phyloP scores from a whole-genome alignment of 2,329 filamentous ascomycete species.

The Pyrenophora tritici-repentis region DNA sequence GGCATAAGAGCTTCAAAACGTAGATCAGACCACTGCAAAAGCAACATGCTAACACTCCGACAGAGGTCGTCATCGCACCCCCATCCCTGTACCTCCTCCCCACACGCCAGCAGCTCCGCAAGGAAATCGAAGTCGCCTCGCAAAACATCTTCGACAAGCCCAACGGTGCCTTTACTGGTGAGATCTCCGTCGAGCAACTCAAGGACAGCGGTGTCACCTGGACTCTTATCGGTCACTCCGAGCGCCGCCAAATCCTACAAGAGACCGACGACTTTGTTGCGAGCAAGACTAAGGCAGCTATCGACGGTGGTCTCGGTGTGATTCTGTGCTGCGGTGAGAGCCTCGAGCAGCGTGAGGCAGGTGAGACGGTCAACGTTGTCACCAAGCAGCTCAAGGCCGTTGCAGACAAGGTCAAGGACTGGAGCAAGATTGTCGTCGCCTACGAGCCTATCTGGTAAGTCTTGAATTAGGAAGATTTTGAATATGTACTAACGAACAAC shows the following conservation, averaged over 20 bases:
- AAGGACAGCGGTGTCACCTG: slow-evolving; percentile 87
- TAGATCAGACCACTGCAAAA: slow-evolving; percentile 5
- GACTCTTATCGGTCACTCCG: slow-evolving; percentile 92
- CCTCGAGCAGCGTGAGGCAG: slow-evolving; percentile 85
- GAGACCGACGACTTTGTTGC: slow-evolving; percentile 85
- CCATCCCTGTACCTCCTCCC: slow-evolving; percentile 89
- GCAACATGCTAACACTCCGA: slow-evolving; percentile 10
- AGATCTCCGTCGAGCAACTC: slow-evolving; percentile 91
- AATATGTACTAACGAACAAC: slow-evolving; percentile 19
- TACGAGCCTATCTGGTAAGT: slow-evolving; percentile 97
- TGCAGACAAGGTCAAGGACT: slow-evolving; percentile 78
- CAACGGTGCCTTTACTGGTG: slow-evolving; percentile 94
- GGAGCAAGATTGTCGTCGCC: slow-evolving; percentile 92
- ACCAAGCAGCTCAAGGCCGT: slow-evolving; percentile 85
- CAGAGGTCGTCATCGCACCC: slow-evolving; percentile 94
- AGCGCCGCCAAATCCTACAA: slow-evolving; percentile 86
- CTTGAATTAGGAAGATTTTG: neutral
- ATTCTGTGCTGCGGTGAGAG: slow-evolving; percentile 98
- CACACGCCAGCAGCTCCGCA: slow-evolving; percentile 76
- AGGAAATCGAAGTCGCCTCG: slow-evolving; percentile 81
- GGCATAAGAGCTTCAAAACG: neutral
- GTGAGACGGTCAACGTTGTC: slow-evolving; percentile 84
- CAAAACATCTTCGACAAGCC: slow-evolving; percentile 99
- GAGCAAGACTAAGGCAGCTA: slow-evolving; percentile 90
- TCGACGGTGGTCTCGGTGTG: slow-evolving; percentile 84